A percentile compares a stretch with the other conserved stretches of the same genome.
Conservation (phyloP, 2,329 filamentous ascomycete genomes). For the Hypoxylon sp. region DNA sequence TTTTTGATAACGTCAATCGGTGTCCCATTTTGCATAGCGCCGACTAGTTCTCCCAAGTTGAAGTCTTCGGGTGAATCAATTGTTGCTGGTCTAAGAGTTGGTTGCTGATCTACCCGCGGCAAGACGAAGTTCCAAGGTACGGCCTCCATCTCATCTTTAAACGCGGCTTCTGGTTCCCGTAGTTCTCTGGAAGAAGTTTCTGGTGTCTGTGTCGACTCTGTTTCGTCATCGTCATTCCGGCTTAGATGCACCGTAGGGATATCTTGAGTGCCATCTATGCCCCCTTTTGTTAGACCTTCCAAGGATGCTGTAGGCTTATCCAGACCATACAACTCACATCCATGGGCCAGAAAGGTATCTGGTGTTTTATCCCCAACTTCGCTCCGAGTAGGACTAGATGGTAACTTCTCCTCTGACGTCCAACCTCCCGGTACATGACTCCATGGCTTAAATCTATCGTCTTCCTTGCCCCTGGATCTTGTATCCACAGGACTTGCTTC, state of each 20-base stretch:
- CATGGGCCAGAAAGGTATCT: too few species aligned
- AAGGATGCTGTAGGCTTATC: background rate
- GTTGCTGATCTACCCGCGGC: slow-evolving; percentile 1
- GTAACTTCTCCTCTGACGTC: too few species aligned
- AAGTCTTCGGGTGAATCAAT: background rate
- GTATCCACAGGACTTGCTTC: background rate
- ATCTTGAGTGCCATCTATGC: background rate
- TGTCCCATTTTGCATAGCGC: background rate
- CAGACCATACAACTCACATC: background rate
- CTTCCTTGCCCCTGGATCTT: background rate
- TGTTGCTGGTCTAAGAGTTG: background rate
- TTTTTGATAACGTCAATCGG: slow-evolving; percentile 15
- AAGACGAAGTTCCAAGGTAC: background rate
- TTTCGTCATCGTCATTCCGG: background rate
- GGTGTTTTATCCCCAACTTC: too few species aligned
- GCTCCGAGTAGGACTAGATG: too few species aligned
- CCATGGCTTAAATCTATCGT: background rate
- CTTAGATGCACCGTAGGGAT: background rate
- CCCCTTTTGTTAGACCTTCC: background rate
- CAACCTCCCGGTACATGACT: too few species aligned
- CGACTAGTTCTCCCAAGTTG: background rate
- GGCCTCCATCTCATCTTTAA: background rate
- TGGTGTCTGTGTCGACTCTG: background rate
- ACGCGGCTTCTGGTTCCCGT: background rate
- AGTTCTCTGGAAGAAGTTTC: background rate